phyloP scores from a whole-genome alignment of 1,284 basidiomycete genomes.

The Microstroma glucosiphilum region DNA sequence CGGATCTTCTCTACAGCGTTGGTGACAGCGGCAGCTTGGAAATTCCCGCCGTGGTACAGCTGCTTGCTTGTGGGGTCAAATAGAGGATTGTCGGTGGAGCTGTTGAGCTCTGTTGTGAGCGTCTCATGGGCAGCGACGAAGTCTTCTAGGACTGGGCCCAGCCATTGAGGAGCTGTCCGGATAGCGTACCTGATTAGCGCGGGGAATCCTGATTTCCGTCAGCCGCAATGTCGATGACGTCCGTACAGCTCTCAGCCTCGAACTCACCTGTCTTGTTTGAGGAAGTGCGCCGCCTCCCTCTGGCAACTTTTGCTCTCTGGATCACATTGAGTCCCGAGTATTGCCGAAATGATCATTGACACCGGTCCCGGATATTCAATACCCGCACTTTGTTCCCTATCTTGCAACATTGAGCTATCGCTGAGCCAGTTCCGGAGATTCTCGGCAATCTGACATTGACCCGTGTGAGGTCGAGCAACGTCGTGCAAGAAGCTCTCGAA shows the following conservation, averaged over 20 bases:
- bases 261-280: constrained; percentile 3
- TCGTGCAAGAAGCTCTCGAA: constrained; percentile 64
- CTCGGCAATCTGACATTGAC: constrained; percentile 58
- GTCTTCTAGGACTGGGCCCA: constrained; percentile 79
- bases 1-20: constrained; percentile 83
- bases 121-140: constrained; percentile 63
- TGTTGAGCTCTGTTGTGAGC: constrained; percentile 73
- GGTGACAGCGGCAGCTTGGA: constrained; percentile 61
- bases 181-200: constrained; percentile 61
- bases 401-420: constrained; percentile 2
- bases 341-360: background rate
- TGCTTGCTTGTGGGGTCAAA: constrained; percentile 24
- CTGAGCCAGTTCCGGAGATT: background rate
- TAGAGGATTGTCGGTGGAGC: constrained; percentile 59
- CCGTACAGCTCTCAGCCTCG: background rate
- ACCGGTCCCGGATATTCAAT: background rate
- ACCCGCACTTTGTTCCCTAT: background rate
- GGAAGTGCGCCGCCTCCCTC: background rate
- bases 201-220: background rate
- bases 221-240: background rate
- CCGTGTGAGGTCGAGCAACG: constrained; percentile 73
- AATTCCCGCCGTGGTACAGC: constrained; percentile 11
- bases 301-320: background rate
- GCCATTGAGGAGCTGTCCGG: constrained; percentile 55
- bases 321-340: background rate